Base-by-base conservation (phyloP, 176 grass and related monocot species). In the Aegilops speltoides region DNA sequence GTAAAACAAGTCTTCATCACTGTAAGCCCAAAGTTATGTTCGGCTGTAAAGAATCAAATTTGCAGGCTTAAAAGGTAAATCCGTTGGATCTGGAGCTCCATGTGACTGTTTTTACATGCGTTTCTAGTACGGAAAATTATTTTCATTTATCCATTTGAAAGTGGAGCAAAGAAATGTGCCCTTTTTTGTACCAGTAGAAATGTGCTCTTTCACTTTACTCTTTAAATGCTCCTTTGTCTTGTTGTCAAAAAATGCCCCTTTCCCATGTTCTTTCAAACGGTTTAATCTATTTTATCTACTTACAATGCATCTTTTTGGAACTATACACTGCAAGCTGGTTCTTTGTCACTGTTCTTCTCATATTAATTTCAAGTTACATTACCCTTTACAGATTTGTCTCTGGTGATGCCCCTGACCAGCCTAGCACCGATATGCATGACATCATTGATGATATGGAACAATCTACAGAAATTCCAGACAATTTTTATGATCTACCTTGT, bases 1-100 rank as follows among this genome's bases (percentile, higher is more conserved):
- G 25, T 94, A 0, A 94, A 86, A 73, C 95, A 97, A 88, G 62
- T 98, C 68, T 95, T 98, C 91, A 83, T 98, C 64, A 98, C 95
- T 60, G 95, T 98, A 48, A 95, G 93, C 76, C 82, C 95, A 24
- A 95, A 95, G 59, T 79, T 98, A 22, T 98, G 95, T 71, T 98
- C 89, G 61, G 95, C 91, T 25, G 87, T 95, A 87, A 92, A 84
- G 66, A 89, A 70, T 70, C 95, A 98, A 14, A 86, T 93, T 60
- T 77, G 26, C 65, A 88, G 80, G 38, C 87, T 98, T 48, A 85
- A 40, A 85, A 93, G 95, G 95, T 93, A 76, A 89, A 14, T 38
- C 20, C 33, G 13, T 71, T 1, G 43, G 34, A 73, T 23, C 45
- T 63, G 66, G 8, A 71, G 19, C 40, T 14, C 45, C 11, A 4